Percentiles rank a stretch among this genome's conserved stretches.
Conservation (phyloP, 345 rosid genomes). For the Eucalyptus regnans region DNA sequence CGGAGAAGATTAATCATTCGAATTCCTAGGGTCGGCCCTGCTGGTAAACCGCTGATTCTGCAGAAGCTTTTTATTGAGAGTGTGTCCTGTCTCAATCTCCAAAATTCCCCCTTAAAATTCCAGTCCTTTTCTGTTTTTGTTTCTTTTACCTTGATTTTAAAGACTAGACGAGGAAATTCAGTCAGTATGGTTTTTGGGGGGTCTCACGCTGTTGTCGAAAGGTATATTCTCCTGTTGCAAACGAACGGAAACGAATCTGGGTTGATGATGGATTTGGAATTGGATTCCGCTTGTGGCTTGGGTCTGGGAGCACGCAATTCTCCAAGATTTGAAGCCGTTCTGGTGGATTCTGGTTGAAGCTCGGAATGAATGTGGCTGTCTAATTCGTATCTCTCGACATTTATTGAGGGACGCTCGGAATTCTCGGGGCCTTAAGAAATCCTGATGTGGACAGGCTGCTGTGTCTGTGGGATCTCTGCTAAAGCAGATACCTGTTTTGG, state of each 20-base stretch:
- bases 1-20: not conserved
- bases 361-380: not conserved
- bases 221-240: not conserved
- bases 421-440: not conserved
- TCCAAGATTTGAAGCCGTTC: not conserved
- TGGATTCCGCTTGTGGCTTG: not conserved
- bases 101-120: not conserved
- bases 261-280: not conserved
- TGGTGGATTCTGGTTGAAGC: not conserved
- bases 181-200: not conserved
- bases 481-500: not conserved
- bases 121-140: not conserved
- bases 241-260: not conserved
- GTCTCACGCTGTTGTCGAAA: not conserved
- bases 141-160: not conserved
- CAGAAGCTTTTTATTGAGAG: not conserved
- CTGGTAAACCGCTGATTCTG: not conserved
- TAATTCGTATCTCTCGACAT: not conserved
- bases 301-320: not conserved
- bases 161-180: not conserved
- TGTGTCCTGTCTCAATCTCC: not conserved
- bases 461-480: not conserved
- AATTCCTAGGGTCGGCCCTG: not conserved
- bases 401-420: not conserved
- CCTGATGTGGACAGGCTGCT: not conserved